Evolutionary conservation across 2,329 filamentous ascomycete genomes (phyloP), one percentile per base, ranked within the genome.

Genomic region (Verticillium albo-atrum): DNA sequence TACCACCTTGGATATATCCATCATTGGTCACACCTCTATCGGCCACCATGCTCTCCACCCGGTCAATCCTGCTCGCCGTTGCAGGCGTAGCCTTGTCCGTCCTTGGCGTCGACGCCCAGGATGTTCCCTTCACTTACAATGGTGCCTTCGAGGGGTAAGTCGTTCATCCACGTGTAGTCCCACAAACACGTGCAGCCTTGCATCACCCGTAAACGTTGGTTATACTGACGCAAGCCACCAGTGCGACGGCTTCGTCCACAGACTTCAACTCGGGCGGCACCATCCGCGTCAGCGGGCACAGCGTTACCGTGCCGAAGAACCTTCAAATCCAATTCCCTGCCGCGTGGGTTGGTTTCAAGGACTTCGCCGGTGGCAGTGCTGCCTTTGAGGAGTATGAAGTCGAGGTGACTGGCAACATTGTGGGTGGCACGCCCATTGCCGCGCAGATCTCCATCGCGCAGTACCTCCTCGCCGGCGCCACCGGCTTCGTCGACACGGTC

Each of bases 301-400:
- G 64, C 17, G 74, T 82, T 53, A 72, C 67, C 10, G 77, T 82
- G 2, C 80, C 80, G 3, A 74, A 80, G 66, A 82, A 82, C 61
- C 62, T 82, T 26, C 73, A 80, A 9, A 77, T 80, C 3, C 74
- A 80, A 55, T 81, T 82, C 47, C 79, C 79, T 0, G 76, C 74
- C 3, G 73, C 75, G 14, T 79, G 73, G 63, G 72, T 80, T 27
- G 77, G 78, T 0, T 82, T 69, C 68, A 74, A 70, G 59, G 70
- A 75, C 17, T 75, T 76, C 35, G 70, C 70, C 7, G 66, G 23
- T 4, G 55, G 55, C 25, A 54, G 37, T 1, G 58, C 47, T 5
- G 54, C 26, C 32, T 64, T 55, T 26, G n/a, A 20, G 4, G 50
- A 42, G 25, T 58, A 58, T 25, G 32, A 58, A n/a, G 54, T 58